These are phyloP conservation scores for Rosellinia necatrix DNA, from an alignment of 2,329 filamentous ascomycete genomes.

Conservation along the genomic window DNA sequence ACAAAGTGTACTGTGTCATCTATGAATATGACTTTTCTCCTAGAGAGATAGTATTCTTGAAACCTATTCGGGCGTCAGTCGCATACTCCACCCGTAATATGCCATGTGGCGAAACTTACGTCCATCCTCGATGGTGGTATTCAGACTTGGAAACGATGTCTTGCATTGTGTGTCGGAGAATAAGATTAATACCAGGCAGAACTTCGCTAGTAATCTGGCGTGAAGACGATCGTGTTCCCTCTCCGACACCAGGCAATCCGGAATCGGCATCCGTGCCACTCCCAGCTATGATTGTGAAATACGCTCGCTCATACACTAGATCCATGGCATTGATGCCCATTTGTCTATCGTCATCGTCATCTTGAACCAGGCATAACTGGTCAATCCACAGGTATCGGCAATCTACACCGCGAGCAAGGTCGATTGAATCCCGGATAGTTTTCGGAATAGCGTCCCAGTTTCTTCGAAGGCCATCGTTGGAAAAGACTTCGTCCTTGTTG, in stretches of 20 bases:
- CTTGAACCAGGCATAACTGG: slow-evolving; percentile 29
- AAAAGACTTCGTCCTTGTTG: slow-evolving; percentile 29
- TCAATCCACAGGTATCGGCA: slow-evolving; percentile 31
- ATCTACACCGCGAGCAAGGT: slow-evolving; percentile 24
- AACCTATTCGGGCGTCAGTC: slow-evolving; percentile 20
- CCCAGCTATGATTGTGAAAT: slow-evolving; percentile 28
- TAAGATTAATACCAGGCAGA: slow-evolving; percentile 23
- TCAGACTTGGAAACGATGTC: slow-evolving; percentile 26
- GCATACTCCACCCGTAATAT: not conserved
- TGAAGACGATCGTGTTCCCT: slow-evolving; percentile 20
- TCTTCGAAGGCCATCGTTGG: slow-evolving; percentile 21
- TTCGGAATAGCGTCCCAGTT: slow-evolving; percentile 27
- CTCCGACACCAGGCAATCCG: slow-evolving; percentile 25
- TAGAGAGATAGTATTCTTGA: slow-evolving; percentile 32
- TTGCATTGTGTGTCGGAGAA: slow-evolving; percentile 28
- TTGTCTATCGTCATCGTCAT: slow-evolving; percentile 22
- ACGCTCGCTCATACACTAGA: slow-evolving; percentile 28
- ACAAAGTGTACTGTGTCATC: slow-evolving; percentile 29
- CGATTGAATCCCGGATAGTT: slow-evolving; percentile 28
- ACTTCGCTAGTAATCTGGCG: slow-evolving; percentile 22
- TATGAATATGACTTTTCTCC: slow-evolving; percentile 29
- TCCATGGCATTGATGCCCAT: slow-evolving; percentile 31
- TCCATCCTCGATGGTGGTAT: slow-evolving; percentile 30
- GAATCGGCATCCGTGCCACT: slow-evolving; percentile 27
- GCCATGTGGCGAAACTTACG: slow-evolving; percentile 18